These are phyloP conservation scores for Globisporangium paddicum DNA, from an alignment of 352 stramenopile species.

Conservation along the genomic window DNA sequence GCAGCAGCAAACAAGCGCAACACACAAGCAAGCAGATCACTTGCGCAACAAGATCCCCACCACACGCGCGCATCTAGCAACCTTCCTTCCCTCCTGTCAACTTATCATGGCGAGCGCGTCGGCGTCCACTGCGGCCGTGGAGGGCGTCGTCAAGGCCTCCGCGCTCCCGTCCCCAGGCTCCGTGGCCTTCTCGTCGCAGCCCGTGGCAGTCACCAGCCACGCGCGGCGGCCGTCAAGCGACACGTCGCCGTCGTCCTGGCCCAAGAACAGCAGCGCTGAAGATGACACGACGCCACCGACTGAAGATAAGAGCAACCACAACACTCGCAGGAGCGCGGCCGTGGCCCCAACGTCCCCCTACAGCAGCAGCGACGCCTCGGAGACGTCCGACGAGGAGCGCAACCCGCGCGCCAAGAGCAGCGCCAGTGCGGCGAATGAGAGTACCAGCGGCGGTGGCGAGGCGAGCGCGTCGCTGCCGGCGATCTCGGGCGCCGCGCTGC, in stretches of 20 bases:
- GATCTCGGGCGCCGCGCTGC: conserved; percentile 38
- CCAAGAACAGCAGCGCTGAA: neutral
- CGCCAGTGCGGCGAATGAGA: neutral
- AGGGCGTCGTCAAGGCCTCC: neutral
- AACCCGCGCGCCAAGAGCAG: conserved; percentile 3
- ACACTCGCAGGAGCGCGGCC: neutral
- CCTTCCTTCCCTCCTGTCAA: neutral
- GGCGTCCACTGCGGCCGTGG: neutral
- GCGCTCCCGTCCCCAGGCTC: conserved; percentile 17
- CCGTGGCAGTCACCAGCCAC: conserved; percentile 27
- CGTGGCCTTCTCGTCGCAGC: conserved; percentile 31
- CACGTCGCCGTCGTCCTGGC: neutral
- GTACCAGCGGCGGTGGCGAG: neutral
- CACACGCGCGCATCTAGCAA: too few relatives aligned
- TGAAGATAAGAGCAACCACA: neutral
- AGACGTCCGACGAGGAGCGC: conserved; percentile 15
- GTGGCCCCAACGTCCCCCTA: conserved; percentile 3
- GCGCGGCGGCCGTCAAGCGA: conserved; percentile 16
- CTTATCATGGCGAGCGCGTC: neutral
- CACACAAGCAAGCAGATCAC: neutral
- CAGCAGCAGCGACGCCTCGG: conserved; percentile 11
- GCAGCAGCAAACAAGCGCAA: neutral
- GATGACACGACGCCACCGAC: neutral
- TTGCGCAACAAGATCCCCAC: conserved; percentile 1
- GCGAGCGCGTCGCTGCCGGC: conserved; percentile 23